phyloP scores from a whole-genome alignment of 495 filamentous ascomycete genomes.

The Aspergillus egyptiacus region DNA sequence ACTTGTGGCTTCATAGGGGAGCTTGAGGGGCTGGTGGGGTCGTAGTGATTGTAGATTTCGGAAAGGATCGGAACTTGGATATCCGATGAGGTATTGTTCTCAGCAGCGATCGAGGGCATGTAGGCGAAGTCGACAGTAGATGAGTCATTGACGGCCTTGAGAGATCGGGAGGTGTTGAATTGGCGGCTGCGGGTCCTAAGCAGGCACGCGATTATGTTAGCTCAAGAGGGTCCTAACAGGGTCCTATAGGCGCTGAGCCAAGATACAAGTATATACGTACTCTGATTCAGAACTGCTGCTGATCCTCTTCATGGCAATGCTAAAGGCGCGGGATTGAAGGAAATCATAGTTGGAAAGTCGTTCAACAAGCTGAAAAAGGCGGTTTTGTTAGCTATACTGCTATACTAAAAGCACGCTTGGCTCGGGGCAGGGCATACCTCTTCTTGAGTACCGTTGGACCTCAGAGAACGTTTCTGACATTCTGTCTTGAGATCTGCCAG shows the following conservation, averaged over 20 bases:
- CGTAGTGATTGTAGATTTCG: constrained; percentile 32
- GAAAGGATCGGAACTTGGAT: constrained; percentile 51
- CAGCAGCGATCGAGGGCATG: constrained; percentile 49
- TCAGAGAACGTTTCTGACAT: constrained; percentile 33
- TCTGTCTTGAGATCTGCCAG: constrained; percentile 38
- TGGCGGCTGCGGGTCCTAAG: constrained; percentile 35
- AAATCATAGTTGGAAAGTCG: constrained; percentile 50
- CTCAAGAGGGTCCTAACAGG: not conserved
- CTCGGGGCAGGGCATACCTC: constrained; percentile 26
- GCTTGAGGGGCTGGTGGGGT: constrained; percentile 18
- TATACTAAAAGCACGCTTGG: not conserved
- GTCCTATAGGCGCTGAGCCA: too few relatives aligned
- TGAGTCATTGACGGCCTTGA: constrained; percentile 50
- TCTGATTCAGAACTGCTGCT: constrained; percentile 36
- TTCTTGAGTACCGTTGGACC: constrained; percentile 28
- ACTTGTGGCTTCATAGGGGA: constrained; percentile 53
- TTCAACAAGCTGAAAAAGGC: constrained; percentile 40
- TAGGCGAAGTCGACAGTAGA: constrained; percentile 61
- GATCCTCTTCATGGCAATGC: constrained; percentile 46
- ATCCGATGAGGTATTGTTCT: constrained; percentile 31
- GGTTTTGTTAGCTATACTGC: constrained; percentile 2
- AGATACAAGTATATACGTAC: constrained; percentile 25
- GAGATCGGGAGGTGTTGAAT: constrained; percentile 55
- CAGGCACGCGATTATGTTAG: constrained; percentile 19
- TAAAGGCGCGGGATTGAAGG: constrained; percentile 48